Base-by-base conservation (phyloP, 2,329 filamentous ascomycete species). In the Lasiodiplodia theobromae region DNA sequence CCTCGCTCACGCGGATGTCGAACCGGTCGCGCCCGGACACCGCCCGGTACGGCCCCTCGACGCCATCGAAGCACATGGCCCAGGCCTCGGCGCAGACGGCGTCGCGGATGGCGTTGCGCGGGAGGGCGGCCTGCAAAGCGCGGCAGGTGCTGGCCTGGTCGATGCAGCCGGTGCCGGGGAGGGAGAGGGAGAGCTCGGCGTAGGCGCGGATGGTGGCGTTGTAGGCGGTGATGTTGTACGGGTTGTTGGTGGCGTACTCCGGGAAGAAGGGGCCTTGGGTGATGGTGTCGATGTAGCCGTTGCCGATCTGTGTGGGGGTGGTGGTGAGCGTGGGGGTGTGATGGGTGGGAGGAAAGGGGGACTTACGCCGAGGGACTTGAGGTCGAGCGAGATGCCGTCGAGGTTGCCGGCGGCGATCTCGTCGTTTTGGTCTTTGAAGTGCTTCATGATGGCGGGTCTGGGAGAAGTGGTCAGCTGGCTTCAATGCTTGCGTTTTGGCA, bases 401-500 rank as follows among this genome's bases (percentile, higher is more conserved):
- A 77, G 70, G 0, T 76, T 80, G 10, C 85, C 85, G 54, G 84
- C 84, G 40, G 77, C 73, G 71, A 88, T 87, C 38, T 81, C 80
- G 68, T 83, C 75, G 67, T 87, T 88, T 69, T 88, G 84, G 54
- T 87, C 77, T 67, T 86, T 84, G 76, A 88, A 88, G 72, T 87
- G 83, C 68, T 85, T 83, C 78, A 83, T 87, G 75, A 87, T 87
- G 38, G 78, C 79, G 2, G 85, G 84, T 4, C 84, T 84, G 70
- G 85, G 86, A 40, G 6, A 4, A 3, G 11, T 28, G 12, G 25
- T 47, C 5, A 62, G 57, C 14, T 7, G 18, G 21, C 8, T 18
- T 16, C 14, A 3, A 6, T 4, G 10, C 1, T 34, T 21, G 23
- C 11, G 3, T 2, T 18, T 3, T 1, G 14, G 18, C 18, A 3